Conservation (phyloP, 2,329 filamentous ascomycete species). For the Cladorrhinum sp. region DNA sequence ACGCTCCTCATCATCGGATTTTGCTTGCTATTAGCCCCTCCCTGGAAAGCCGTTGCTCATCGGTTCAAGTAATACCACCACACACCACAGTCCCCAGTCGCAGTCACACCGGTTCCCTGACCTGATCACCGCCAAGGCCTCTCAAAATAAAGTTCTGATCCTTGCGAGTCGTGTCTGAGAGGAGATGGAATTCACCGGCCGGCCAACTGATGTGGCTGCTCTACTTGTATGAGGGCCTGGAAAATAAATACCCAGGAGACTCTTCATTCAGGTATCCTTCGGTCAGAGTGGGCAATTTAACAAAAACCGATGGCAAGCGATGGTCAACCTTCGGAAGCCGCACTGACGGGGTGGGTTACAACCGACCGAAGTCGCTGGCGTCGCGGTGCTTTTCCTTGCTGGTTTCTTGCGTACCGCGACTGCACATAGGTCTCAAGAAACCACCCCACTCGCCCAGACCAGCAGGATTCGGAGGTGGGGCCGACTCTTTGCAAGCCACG, state of each 20-base stretch:
- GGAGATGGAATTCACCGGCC: too few relatives aligned
- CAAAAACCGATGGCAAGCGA: background rate
- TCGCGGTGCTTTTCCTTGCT: background rate
- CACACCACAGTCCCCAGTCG: background rate
- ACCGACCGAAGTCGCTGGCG: slow-evolving; percentile 16
- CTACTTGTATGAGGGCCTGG: too few relatives aligned
- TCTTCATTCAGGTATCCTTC: too few relatives aligned
- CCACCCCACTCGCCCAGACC: background rate
- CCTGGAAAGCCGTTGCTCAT: background rate
- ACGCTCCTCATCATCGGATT: background rate
- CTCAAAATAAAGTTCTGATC: slow-evolving; percentile 8
- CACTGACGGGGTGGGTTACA: slow-evolving; percentile 1
- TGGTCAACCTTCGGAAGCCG: slow-evolving; percentile 3
- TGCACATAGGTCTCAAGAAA: background rate
- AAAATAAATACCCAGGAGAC: too few relatives aligned
- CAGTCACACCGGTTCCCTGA: background rate
- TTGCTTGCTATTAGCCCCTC: background rate
- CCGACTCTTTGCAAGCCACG: background rate
- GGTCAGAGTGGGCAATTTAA: background rate
- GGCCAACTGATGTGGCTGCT: too few relatives aligned
- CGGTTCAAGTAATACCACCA: background rate
- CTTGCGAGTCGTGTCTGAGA: background rate
- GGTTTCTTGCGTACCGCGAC: background rate
- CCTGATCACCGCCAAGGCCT: background rate
- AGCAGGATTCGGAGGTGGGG: background rate